A percentile compares a stretch with the other conserved stretches of the same genome.
Evolutionary conservation across 2,329 filamentous ascomycete genomes (phyloP).

Genomic region (Cryoendolithus antarcticus): DNA sequence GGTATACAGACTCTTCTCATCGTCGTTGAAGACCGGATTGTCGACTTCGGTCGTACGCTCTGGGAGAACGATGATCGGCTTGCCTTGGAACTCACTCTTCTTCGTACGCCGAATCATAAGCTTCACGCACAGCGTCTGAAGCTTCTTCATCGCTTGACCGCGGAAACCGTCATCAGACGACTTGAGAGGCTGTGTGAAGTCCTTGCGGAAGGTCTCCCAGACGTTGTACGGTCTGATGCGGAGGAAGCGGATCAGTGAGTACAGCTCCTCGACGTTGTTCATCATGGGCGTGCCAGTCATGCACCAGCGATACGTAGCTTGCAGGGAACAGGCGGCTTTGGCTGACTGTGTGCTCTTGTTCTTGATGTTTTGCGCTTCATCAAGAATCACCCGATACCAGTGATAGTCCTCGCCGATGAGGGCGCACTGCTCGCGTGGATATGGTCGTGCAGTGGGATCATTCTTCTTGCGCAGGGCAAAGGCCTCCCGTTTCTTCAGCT

Average conservation of each 20-base stretch:
- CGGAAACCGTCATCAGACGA: constrained; percentile 18
- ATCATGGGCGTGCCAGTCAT: constrained; percentile 81
- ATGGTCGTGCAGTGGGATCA: constrained; percentile 26
- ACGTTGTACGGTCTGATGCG: constrained; percentile 62
- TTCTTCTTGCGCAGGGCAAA: constrained; percentile 38
- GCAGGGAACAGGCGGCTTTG: constrained; percentile 46
- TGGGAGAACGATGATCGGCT: constrained; percentile 58
- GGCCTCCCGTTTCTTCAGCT: constrained; percentile 49
- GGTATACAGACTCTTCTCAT: constrained; percentile 53
- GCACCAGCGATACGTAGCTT: constrained; percentile 55
- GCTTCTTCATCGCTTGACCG: constrained; percentile 49
- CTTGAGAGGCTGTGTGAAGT: constrained; percentile 44
- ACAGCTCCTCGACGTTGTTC: constrained; percentile 70
- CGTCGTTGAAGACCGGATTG: constrained; percentile 53
- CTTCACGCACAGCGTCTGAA: constrained; percentile 66
- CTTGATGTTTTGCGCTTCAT: constrained; percentile 74
- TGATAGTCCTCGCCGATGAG: constrained; percentile 40
- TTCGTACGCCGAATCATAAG: constrained; percentile 77
- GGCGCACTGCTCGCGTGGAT: constrained; percentile 21
- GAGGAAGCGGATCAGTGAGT: constrained; percentile 65
- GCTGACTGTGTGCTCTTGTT: constrained; percentile 54
- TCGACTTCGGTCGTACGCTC: constrained; percentile 50
- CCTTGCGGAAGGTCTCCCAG: constrained; percentile 48
- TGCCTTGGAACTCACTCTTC: constrained; percentile 63
- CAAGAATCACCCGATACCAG: constrained; percentile 60